Evolutionary conservation across 139 green algal genomes (phyloP), one percentile per base, ranked within the genome.

Genomic region (Trebouxia sp.): DNA sequence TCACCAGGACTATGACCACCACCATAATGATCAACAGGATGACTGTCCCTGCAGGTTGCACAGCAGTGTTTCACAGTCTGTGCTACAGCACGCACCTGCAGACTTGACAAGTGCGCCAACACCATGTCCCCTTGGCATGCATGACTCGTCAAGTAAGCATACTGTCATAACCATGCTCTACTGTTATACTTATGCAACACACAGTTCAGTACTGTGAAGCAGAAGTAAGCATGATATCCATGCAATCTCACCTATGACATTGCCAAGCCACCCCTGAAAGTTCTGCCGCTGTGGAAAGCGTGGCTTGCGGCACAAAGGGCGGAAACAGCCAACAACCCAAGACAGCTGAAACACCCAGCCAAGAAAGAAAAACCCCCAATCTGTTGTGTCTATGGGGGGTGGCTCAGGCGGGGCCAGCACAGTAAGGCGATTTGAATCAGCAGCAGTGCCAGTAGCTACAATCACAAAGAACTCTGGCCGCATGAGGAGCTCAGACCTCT

Each of bases 301-400:
- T 22, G 58, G 58, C 0, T 69, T 28, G 9, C 58, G 58, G 9
- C 28, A 69, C 14, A 69, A 30, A 26, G 58, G 58, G 7, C 58
- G 28, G 12, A 69, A 42, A 17, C 28, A 69, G 24, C 58, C 58
- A 22, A 69, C 24, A 28, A 69, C 11, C 58, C 58, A 69, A 4
- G 58, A 39, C 30, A 69, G 12, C 24, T 28, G 24, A 69, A 69
- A 69, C 2, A 69, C 30, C 58, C 28, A 39, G 12, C 58, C 58
- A 41, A 69, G 58, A 28, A 28, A 69, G 58, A 69, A 69, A 30
- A 69, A 69, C 7, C 58, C 58, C 58, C 58, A 69, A 15, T 69
- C 58, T 39, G 58, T 69, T 22, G 28, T 41, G 30, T 69, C 58
- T 30, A 39, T 30, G 7, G 11, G 1, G 14, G 24, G 22, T 7